phyloP scores from a whole-genome alignment of 1,284 basidiomycete genomes.

The Trametes versicolor region DNA sequence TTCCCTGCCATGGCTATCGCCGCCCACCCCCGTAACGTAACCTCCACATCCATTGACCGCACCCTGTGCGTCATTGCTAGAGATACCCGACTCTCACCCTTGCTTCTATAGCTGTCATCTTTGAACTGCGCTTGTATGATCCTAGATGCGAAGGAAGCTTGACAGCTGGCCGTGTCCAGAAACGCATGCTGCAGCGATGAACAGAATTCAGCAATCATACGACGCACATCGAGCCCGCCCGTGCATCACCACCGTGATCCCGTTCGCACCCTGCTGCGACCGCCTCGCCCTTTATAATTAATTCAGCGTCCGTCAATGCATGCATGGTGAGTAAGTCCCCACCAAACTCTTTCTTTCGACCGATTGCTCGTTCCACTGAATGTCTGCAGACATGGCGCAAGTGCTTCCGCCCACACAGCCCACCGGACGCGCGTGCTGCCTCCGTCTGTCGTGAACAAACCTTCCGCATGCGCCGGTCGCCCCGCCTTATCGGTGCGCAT shows the following conservation, averaged over 20 bases:
- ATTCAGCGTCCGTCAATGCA: too few species aligned
- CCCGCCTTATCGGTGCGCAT: constrained; percentile 4
- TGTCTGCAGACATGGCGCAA: neutral
- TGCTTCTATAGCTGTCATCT: constrained; percentile 1
- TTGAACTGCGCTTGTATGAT: neutral
- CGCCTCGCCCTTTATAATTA: constrained; percentile 5
- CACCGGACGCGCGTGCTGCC: neutral
- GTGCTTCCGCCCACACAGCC: neutral
- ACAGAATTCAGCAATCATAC: constrained; percentile 27
- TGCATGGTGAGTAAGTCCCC: too few species aligned
- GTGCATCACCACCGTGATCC: constrained; percentile 26
- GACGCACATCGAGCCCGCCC: neutral
- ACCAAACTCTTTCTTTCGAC: neutral
- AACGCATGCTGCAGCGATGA: constrained; percentile 12
- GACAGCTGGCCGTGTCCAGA: constrained; percentile 17
- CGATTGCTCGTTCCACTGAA: neutral
- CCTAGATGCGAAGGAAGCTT: constrained; percentile 5
- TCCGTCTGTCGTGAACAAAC: neutral
- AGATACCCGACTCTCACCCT: neutral
- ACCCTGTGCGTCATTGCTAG: neutral
- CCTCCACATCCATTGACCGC: neutral
- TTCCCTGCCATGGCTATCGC: neutral
- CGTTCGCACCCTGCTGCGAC: constrained; percentile 13
- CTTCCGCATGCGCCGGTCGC: constrained; percentile 5
- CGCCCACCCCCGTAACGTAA: neutral